Evolutionary conservation across 2,329 filamentous ascomycete genomes (phyloP), one percentile per base, ranked within the genome.

Genomic region (Chaetoscypha palmicola): DNA sequence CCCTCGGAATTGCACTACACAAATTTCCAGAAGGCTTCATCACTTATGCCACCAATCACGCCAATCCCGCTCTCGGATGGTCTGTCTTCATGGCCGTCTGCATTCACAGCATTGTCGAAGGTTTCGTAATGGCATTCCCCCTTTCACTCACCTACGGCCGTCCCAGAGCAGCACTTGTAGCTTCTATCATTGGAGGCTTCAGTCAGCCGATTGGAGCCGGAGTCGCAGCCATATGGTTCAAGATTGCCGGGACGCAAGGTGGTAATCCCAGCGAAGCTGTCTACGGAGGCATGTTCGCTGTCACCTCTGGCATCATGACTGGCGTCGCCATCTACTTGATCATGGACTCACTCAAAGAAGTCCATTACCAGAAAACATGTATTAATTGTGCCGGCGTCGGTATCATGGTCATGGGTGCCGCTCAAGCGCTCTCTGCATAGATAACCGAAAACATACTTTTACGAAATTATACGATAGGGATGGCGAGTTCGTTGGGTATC

Each of bases 61-160:
- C 89, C 10, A 97, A 90, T 62, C 90, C 92, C 0, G 72, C 76
- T 0, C 77, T 98, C 0, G 92, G 92, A 16, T 80, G 95, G 64
- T 85, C 86, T 41, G 88, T 98, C 43, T 98, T 98, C 67, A 77
- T 97, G 64, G 91, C 92, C 0, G 76, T 98, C 5, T 95, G 95
- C 61, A 91, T 98, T 47, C 92, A 98, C 73, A 98, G 97, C 67
- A 94, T 98, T 58, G 90, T 88, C 21, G 92, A 98, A 68, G 92
- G 92, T 1, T 97, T 97, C 62, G 87, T 90, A 49, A 84, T 98
- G 75, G 88, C 89, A 0, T 69, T 98, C 1, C 92, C 92, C 0
- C 72, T 98, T 0, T 98, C 94, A 65, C 85, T 98, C 58, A 92
- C 92, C 1, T 77, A 96, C 23, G 77, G 83, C 49, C 83, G 89